Conservation (phyloP, 1,284 basidiomycete species). For the Neolentinus lepideus region DNA sequence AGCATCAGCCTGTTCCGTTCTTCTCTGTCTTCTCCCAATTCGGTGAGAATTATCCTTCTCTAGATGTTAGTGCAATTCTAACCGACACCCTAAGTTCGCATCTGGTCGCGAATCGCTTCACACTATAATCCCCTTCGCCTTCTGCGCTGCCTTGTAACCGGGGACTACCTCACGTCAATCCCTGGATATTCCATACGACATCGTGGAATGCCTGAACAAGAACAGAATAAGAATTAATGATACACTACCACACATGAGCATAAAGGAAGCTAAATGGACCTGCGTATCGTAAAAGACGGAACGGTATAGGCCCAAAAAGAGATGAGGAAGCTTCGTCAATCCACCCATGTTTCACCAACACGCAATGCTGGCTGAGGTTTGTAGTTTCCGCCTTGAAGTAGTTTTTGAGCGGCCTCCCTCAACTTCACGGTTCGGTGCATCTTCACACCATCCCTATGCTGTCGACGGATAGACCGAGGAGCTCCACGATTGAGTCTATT, state of each 20-base stretch:
- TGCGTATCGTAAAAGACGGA: too few species aligned
- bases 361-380: background rate
- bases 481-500: background rate
- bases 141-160: constrained; percentile 31
- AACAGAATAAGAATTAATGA: background rate
- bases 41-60: constrained; percentile 17
- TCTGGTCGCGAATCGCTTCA: constrained; percentile 35
- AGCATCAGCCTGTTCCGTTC: constrained; percentile 30
- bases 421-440: background rate
- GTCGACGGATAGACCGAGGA: background rate
- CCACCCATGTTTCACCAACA: background rate
- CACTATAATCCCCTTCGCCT: constrained; percentile 44
- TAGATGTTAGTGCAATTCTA: background rate
- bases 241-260: too few species aligned
- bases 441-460: background rate
- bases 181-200: constrained; percentile 37
- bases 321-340: background rate
- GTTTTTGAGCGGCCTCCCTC: background rate
- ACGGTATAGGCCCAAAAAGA: background rate
- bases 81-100: constrained; percentile 23
- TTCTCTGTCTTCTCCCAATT: constrained; percentile 30
- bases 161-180: constrained; percentile 36
- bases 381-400: background rate
- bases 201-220: background rate
- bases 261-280: too few species aligned